phyloP scores from a whole-genome alignment of 2,329 filamentous ascomycete species.

The Fusarium phyllophilum region DNA sequence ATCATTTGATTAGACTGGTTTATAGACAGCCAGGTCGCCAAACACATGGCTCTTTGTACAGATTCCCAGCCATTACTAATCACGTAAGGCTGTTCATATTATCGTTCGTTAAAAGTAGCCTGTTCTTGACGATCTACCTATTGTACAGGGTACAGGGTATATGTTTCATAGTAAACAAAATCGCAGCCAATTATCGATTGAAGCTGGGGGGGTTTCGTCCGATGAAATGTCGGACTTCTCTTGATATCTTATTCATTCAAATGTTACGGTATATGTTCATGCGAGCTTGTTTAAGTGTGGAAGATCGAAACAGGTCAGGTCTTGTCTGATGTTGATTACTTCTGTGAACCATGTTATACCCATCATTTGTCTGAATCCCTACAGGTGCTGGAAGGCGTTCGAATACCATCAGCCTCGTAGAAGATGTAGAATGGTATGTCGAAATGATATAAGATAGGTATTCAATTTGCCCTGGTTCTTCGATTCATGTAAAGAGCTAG shows the following conservation, averaged over 20 bases:
- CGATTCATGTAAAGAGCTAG: neutral
- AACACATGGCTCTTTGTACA: neutral
- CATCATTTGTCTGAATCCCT: neutral
- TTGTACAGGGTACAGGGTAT: neutral
- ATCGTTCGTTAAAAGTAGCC: neutral
- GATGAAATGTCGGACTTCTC: neutral
- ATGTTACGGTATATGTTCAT: neutral
- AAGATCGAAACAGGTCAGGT: slow-evolving; percentile 8
- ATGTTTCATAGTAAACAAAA: neutral
- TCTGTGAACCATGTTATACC: neutral
- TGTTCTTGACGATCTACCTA: neutral
- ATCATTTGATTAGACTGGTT: neutral
- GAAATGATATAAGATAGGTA: neutral
- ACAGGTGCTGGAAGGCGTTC: neutral
- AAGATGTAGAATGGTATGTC: neutral
- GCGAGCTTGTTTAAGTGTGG: neutral
- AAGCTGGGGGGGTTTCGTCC: neutral
- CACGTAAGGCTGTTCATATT: neutral
- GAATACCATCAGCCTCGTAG: neutral
- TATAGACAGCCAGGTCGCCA: neutral
- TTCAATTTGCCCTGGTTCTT: neutral
- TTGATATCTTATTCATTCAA: neutral
- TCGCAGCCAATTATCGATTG: neutral
- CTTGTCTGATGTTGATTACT: slow-evolving; percentile 6
- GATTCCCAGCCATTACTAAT: neutral